Base-by-base conservation (phyloP, 2,329 filamentous ascomycete species). In the Trichoderma gracile region DNA sequence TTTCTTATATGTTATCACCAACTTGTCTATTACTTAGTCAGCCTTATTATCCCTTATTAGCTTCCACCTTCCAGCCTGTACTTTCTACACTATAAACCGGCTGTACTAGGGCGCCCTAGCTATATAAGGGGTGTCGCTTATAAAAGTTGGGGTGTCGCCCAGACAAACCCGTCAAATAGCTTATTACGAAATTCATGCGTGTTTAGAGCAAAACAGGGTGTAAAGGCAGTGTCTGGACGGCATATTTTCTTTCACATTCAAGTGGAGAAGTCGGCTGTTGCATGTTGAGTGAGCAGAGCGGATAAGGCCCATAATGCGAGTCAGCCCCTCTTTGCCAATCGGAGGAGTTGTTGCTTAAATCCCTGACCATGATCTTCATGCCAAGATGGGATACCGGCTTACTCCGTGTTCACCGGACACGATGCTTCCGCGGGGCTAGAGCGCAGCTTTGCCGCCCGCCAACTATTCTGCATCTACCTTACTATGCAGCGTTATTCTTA, bases 351-450 rank as follows among this genome's bases (percentile, higher is more conserved):
- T 25, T 9, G 57, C 33, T 12, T 7, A 2, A n/a, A 42, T 6
- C 46, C 57, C 46, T 60, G 47, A 33, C n/a, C 47, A 42, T 61
- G 58, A 61, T 53, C 58, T 50, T 21, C 58, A 21, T 61, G 25
- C 58, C 25, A 53, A 45, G 21, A 21, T 43, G 57, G 23, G 33
- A 52, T 21, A 21, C 23, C 30, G 46, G 17, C 46, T 50, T 45
- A 21, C n/a, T 40, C n/a, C 38, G 33, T 19, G 27, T 17, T 33
- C 6, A 27, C 38, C 43, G 7, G 46, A 43, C 17, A 43, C 33
- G 27, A 30, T 27, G 33, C 42, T 50, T 61, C 25, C 4, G 58
- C 47, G 19, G 33, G 27, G 38, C 14, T 59, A n/a, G 7, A 30
- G 8, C 12, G 42, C 27, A 47, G 15, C 33, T 45, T 40, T 38